These are phyloP conservation scores for Lasiodiplodia sp. DNA, from an alignment of 2,329 filamentous ascomycete species.

Conservation along the genomic window DNA sequence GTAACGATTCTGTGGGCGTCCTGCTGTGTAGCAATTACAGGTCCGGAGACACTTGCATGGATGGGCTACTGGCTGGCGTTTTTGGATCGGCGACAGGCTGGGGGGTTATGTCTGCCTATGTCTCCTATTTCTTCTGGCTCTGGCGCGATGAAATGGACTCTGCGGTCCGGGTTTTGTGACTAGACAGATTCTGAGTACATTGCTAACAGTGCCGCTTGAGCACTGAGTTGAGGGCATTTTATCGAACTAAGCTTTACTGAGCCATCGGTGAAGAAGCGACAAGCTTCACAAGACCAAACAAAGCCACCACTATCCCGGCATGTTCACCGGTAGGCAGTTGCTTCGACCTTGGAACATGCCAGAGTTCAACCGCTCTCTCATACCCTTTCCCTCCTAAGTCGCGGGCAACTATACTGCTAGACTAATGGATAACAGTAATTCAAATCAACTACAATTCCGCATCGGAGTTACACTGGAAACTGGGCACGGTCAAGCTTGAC, in stretches of 20 bases:
- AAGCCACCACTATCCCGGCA: neutral
- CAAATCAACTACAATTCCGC: neutral
- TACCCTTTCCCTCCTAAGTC: neutral
- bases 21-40: neutral
- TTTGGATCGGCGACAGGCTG: neutral
- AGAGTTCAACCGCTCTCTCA: neutral
- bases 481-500: neutral
- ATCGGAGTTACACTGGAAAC: neutral
- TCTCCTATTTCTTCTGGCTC: neutral
- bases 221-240: neutral
- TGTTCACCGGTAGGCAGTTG: neutral
- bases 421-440: neutral
- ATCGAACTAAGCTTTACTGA: neutral
- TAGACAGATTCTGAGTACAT: neutral
- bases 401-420: too few relatives aligned
- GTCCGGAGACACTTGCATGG: slow-evolving; percentile 3
- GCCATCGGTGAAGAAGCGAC: neutral
- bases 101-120: neutral
- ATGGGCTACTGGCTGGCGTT: slow-evolving; percentile 7
- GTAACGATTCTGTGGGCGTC: neutral
- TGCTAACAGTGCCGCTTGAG: neutral
- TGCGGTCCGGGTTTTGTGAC: too few relatives aligned
- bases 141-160: neutral
- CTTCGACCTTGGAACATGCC: neutral
- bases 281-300: neutral